Conservation (phyloP, 2,329 filamentous ascomycete genomes). For the Didymella keratinophila region DNA sequence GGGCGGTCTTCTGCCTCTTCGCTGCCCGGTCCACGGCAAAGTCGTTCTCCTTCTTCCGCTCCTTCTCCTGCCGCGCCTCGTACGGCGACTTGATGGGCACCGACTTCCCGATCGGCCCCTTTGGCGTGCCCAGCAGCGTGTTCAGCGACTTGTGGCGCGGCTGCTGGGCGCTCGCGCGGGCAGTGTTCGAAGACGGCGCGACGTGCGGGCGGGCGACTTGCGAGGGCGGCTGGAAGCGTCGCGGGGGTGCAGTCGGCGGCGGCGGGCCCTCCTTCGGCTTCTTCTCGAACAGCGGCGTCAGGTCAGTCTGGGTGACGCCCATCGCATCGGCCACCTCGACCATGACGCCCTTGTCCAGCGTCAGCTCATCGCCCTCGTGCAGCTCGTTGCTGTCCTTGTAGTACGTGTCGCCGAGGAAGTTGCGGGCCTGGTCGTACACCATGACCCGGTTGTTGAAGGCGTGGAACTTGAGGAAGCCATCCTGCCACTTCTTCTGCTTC, state of each 20-base stretch:
- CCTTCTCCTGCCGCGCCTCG: constrained; percentile 57
- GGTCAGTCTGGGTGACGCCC: constrained; percentile 77
- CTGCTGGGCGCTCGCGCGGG: constrained; percentile 44
- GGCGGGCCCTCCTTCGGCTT: constrained; percentile 57
- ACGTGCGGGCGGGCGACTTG: constrained; percentile 24
- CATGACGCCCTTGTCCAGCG: constrained; percentile 77
- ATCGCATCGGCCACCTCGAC: constrained; percentile 81
- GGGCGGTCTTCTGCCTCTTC: constrained; percentile 51
- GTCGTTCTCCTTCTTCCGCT: constrained; percentile 36
- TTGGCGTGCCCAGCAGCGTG: constrained; percentile 70
- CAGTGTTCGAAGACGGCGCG: constrained; percentile 23
- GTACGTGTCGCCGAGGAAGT: constrained; percentile 85
- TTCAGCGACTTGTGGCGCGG: constrained; percentile 66
- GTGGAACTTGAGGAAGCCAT: constrained; percentile 87
- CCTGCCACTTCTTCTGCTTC: constrained; percentile 93
- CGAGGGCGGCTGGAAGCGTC: constrained; percentile 31
- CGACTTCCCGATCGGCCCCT: constrained; percentile 69
- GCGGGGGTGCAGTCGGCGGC: constrained; percentile 26
- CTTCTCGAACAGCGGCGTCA: constrained; percentile 78
- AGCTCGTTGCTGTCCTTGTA: constrained; percentile 75
- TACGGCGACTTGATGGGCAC: constrained; percentile 70
- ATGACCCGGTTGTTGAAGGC: constrained; percentile 91
- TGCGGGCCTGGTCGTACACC: constrained; percentile 83
- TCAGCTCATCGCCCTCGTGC: constrained; percentile 81
- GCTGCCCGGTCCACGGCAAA: constrained; percentile 45